Evolutionary conservation across 1,139 yeast species (phyloP).

Genomic region (Yamadazyma atmosphaerica): DNA sequence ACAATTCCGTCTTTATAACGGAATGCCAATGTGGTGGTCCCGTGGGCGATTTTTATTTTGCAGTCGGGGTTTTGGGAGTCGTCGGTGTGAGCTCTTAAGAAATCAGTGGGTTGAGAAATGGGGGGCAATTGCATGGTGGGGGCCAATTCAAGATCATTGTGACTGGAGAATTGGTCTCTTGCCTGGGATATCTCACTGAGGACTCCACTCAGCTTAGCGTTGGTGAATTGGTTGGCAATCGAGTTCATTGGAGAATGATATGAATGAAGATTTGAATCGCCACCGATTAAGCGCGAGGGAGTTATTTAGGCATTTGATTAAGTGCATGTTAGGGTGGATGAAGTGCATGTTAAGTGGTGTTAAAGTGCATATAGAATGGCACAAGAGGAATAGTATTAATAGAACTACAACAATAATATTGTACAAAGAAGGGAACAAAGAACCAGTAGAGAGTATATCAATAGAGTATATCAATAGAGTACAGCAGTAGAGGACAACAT

Average conservation of each 20-base stretch:
- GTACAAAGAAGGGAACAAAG: too few species aligned
- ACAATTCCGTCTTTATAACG: constrained; percentile 94
- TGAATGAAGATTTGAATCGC: constrained; percentile 1
- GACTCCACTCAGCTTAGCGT: constrained; percentile 29
- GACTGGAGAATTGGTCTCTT: constrained; percentile 18
- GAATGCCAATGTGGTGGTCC: constrained; percentile 96
- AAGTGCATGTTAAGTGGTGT: not conserved
- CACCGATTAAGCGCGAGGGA: constrained; percentile 1
- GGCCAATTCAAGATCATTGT: constrained; percentile 43
- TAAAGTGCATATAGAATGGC: too few species aligned
- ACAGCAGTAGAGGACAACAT: too few species aligned
- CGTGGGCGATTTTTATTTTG: constrained; percentile 95
- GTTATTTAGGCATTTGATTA: not conserved
- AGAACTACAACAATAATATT: too few species aligned
- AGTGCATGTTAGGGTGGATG: not conserved
- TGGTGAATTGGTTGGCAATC: constrained; percentile 41
- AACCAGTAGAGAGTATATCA: too few species aligned
- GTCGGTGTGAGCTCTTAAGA: constrained; percentile 96
- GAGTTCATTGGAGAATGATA: constrained; percentile 46
- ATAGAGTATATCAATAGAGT: too few species aligned
- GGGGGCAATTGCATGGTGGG: constrained; percentile 80
- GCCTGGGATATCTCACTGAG: constrained; percentile 32
- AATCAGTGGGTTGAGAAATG: constrained; percentile 88
- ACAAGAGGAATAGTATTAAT: too few species aligned
- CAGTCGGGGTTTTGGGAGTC: constrained; percentile 91